Evolutionary conservation across 441 rosid genomes (phyloP).

Genomic region (Populus tomentosa): DNA sequence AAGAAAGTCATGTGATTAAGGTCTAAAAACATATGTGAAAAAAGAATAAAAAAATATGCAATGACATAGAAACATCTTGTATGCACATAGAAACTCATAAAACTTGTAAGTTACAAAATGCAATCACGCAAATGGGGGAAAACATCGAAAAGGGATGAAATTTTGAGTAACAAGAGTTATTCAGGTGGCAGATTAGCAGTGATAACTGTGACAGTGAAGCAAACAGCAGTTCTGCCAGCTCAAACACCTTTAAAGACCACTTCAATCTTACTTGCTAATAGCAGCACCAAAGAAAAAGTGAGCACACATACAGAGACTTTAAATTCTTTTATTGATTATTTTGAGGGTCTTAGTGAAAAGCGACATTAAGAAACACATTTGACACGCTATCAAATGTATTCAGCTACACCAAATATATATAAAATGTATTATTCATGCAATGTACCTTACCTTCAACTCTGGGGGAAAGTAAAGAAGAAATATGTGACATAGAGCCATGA

Average conservation of each 20-base stretch:
- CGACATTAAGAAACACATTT: not conserved
- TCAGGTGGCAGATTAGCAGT: too few relatives aligned
- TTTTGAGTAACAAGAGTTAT: too few relatives aligned
- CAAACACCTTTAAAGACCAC: too few relatives aligned
- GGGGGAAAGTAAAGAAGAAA: conserved; percentile 27
- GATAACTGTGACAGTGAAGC: too few relatives aligned
- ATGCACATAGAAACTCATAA: too few relatives aligned
- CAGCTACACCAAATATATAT: not conserved
- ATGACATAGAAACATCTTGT: too few relatives aligned
- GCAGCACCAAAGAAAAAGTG: not conserved
- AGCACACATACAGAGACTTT: not conserved
- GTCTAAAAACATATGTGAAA: not conserved
- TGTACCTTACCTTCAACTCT: conserved; percentile 33
- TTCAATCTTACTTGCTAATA: too few relatives aligned
- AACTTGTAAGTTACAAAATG: too few relatives aligned
- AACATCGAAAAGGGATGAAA: too few relatives aligned
- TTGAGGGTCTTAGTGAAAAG: not conserved
- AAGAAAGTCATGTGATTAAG: not conserved
- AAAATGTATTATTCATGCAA: not conserved
- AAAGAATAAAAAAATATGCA: not conserved
- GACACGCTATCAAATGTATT: not conserved
- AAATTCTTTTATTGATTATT: not conserved
- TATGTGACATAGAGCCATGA: conserved; percentile 11
- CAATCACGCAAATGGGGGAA: too few relatives aligned
- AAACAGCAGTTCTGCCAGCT: too few relatives aligned